These are phyloP conservation scores for Mrakia hoshinonis DNA, from an alignment of 768 basidiomycete species.

Conservation along the genomic window DNA sequence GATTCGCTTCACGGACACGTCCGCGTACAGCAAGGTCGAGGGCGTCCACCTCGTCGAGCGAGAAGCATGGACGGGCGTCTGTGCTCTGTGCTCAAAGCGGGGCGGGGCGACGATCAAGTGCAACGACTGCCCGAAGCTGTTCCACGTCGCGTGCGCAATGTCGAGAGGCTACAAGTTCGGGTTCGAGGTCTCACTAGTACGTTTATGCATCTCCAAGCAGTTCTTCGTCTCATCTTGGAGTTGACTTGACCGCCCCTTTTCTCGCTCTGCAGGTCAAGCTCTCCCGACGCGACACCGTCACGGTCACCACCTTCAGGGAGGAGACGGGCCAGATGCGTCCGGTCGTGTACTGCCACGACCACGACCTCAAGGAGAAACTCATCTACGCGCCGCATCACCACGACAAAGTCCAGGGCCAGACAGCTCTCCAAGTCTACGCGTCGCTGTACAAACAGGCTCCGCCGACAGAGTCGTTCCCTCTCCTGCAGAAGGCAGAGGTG, in stretches of 20 bases:
- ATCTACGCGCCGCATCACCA: constrained; percentile 68
- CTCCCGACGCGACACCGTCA: constrained; percentile 54
- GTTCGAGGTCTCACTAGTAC: constrained; percentile 79
- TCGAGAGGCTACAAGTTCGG: constrained; percentile 71
- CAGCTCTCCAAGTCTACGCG: constrained; percentile 80
- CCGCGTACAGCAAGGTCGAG: background rate
- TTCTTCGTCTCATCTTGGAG: background rate
- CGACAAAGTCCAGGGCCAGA: constrained; percentile 47
- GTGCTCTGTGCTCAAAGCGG: constrained; percentile 44
- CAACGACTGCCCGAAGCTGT: constrained; percentile 63
- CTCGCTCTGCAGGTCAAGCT: constrained; percentile 56
- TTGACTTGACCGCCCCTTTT: background rate
- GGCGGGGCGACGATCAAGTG: constrained; percentile 85
- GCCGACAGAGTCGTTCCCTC: constrained; percentile 58
- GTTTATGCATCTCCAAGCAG: constrained; percentile 36
- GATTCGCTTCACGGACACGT: background rate
- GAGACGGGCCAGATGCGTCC: constrained; percentile 45
- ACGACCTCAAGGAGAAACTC: constrained; percentile 51
- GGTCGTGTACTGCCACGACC: constrained; percentile 56
- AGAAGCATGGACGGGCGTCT: background rate
- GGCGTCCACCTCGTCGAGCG: constrained; percentile 6
- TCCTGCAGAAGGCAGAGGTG: constrained; percentile 79
- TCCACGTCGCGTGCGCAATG: constrained; percentile 89
- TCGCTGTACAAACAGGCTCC: constrained; percentile 70
- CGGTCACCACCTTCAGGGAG: constrained; percentile 64